phyloP scores from a whole-genome alignment of 129 eudicot species.

The Flaveria bidentis region DNA sequence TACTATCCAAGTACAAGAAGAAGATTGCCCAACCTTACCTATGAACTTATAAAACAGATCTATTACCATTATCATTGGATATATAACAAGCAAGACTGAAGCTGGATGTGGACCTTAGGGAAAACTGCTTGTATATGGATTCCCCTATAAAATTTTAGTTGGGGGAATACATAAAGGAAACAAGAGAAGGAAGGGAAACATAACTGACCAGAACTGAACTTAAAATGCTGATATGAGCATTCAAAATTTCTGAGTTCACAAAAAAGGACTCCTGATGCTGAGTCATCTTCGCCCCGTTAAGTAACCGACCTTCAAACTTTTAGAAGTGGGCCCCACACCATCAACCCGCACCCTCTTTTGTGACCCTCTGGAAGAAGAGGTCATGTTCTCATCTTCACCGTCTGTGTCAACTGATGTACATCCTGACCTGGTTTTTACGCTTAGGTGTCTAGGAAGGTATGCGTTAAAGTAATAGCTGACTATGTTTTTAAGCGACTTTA shows the following conservation, averaged over 20 bases:
- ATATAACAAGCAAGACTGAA: constrained; percentile 24
- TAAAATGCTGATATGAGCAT: constrained; percentile 21
- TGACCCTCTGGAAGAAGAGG: constrained; percentile 36
- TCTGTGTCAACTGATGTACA: constrained; percentile 40
- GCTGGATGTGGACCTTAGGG: constrained; percentile 19
- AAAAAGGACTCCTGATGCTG: constrained; percentile 1
- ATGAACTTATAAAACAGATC: constrained; percentile 3
- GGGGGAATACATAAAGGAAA: constrained; percentile 21
- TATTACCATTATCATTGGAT: constrained; percentile 23
- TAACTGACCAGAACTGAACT: constrained; percentile 22
- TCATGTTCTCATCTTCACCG: constrained; percentile 36
- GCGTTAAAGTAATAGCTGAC: constrained; percentile 62
- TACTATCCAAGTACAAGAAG: too few relatives aligned
- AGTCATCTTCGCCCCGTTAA: constrained; percentile 31
- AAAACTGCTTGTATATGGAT: constrained; percentile 16
- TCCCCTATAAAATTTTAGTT: constrained; percentile 30
- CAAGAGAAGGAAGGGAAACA: constrained; percentile 30
- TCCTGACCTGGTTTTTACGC: constrained; percentile 47
- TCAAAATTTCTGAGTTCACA: constrained; percentile 20
- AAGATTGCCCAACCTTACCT: not conserved
- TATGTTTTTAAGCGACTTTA: constrained; percentile 37
- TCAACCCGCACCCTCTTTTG: constrained; percentile 44
- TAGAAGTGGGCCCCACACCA: constrained; percentile 25
- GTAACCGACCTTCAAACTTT: constrained; percentile 22
- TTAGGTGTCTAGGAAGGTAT: constrained; percentile 52